Evolutionary conservation across 2,329 filamentous ascomycete genomes (phyloP).

Genomic region (Colletotrichum simmondsii): DNA sequence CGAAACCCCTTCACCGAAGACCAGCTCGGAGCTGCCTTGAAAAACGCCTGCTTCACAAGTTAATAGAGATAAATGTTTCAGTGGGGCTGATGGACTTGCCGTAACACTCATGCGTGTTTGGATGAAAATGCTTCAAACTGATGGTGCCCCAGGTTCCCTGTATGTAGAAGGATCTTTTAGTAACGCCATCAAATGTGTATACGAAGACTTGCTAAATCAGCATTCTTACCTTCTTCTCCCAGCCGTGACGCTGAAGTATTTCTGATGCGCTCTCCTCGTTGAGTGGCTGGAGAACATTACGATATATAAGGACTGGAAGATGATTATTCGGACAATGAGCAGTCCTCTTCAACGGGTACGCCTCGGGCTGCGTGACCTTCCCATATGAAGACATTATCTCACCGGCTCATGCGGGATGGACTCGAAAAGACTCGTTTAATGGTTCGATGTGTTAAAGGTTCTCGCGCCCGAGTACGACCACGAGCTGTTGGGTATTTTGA

Average conservation of each 20-base stretch:
- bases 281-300: constrained; percentile 31
- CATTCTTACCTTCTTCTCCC: constrained; percentile 35
- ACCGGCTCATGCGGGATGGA: not conserved
- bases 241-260: constrained; percentile 36
- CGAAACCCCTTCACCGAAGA: constrained; percentile 36
- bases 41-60: constrained; percentile 30
- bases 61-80: not conserved
- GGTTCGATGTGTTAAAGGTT: not conserved
- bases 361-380: not conserved
- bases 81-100: constrained; percentile 8
- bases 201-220: not conserved
- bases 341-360: constrained; percentile 6
- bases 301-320: constrained; percentile 38
- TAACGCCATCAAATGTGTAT: not conserved
- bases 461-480: too few species aligned
- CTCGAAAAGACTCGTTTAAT: not conserved
- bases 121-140: constrained; percentile 39
- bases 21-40: constrained; percentile 36
- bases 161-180: not conserved
- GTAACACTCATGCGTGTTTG: constrained; percentile 40
- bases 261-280: constrained; percentile 33
- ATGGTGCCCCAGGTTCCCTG: constrained; percentile 39
- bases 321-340: constrained; percentile 34
- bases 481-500: too few species aligned
- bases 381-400: not conserved